Percentiles rank a stretch among this genome's conserved stretches.
phyloP scores from a whole-genome alignment of 179 eudicot species.

The Silene vulgaris region DNA sequence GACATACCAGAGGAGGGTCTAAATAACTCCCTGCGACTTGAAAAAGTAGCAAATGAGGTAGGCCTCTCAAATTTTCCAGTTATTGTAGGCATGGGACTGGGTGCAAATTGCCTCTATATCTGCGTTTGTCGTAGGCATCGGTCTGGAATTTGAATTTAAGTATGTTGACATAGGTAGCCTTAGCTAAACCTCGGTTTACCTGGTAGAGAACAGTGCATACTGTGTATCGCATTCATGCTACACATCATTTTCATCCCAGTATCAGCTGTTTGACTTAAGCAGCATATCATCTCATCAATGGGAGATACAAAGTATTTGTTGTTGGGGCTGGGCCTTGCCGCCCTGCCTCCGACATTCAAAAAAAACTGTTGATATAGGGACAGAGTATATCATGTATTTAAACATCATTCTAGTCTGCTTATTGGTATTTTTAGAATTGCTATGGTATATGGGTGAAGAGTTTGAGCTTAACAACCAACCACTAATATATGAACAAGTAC shows the following conservation, averaged over 20 bases:
- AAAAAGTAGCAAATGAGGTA: constrained; percentile 96
- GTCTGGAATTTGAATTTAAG: neutral
- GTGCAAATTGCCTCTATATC: neutral
- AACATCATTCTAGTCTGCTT: neutral
- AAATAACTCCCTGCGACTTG: constrained; percentile 78
- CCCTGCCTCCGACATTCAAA: too few species aligned
- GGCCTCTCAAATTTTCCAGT: neutral
- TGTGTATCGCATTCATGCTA: too few species aligned
- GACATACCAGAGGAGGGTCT: constrained; percentile 96
- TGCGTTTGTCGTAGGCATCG: neutral
- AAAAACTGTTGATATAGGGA: too few species aligned
- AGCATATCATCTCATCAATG: too few species aligned
- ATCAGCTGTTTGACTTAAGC: too few species aligned
- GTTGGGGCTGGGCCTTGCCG: too few species aligned
- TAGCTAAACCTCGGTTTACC: too few species aligned
- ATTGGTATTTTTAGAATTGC: neutral
- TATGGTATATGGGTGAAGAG: neutral
- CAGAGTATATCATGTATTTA: too few species aligned
- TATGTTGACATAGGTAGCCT: neutral
- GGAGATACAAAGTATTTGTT: too few species aligned
- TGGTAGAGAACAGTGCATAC: too few species aligned
- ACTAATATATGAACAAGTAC: neutral
- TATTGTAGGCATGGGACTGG: neutral
- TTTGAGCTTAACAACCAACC: neutral
- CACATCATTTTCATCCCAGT: too few species aligned